A percentile compares a stretch with the other conserved stretches of the same genome.
Evolutionary conservation across 2,329 filamentous ascomycete species (phyloP).

Genomic region (Alternaria gansuensis): DNA sequence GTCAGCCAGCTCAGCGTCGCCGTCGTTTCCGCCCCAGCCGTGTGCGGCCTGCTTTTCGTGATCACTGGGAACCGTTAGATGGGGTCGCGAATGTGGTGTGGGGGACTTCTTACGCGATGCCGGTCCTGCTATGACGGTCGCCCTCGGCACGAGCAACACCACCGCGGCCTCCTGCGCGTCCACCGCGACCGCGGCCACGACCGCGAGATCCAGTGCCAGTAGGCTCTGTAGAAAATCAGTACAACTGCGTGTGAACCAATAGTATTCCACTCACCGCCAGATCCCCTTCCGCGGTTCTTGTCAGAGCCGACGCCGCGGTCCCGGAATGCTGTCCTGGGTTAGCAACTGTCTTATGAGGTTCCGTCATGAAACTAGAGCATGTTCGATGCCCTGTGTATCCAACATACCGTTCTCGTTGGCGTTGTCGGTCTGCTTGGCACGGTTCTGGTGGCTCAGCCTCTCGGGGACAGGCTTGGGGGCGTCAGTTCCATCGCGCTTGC

Average conservation of each 20-base stretch:
- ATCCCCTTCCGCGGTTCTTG: conserved; percentile 78
- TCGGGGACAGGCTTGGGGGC: conserved; percentile 62
- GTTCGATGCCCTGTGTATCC: not conserved
- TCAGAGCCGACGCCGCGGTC: conserved; percentile 82
- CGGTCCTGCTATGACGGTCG: conserved; percentile 70
- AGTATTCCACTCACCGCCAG: conserved; percentile 43
- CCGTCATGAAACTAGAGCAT: not conserved
- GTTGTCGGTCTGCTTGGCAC: conserved; percentile 61
- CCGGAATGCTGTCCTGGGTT: conserved; percentile 74
- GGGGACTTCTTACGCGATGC: conserved; percentile 62
- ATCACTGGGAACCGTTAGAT: conserved; percentile 62
- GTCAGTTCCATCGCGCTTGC: conserved; percentile 87
- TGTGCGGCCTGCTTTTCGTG: conserved; percentile 88
- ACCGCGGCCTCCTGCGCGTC: conserved; percentile 60
- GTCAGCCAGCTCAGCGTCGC: conserved; percentile 84
- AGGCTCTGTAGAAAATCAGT: conserved; percentile 33
- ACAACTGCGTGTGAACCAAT: conserved; percentile 2
- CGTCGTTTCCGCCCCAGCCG: conserved; percentile 86
- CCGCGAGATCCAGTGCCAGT: conserved; percentile 32
- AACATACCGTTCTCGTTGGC: conserved; percentile 89
- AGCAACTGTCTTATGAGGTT: conserved; percentile 24
- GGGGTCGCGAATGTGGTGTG: not conserved
- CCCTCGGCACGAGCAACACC: conserved; percentile 57
- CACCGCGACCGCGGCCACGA: conserved; percentile 59
- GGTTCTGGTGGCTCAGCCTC: conserved; percentile 42